Percentiles rank a stretch among this genome's conserved stretches.
Evolutionary conservation across 306 rosid genomes (phyloP).

Genomic region (Chamaecrista fasciculata): DNA sequence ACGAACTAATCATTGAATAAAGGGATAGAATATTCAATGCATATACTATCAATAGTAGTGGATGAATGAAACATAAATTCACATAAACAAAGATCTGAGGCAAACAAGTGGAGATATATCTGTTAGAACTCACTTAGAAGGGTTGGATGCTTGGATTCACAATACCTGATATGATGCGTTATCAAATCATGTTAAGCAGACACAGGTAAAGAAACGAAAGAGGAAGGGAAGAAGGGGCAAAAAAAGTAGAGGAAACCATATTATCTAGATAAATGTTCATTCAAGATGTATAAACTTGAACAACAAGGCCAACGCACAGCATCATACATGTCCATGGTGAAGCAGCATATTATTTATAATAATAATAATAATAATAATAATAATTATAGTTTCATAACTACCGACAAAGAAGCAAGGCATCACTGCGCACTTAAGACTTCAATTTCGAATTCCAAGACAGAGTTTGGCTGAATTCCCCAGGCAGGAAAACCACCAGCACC

Average conservation of each 20-base stretch:
- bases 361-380: too few species aligned
- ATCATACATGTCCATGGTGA: conserved; percentile 28
- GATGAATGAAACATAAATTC: too few species aligned
- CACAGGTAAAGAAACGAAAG: not conserved
- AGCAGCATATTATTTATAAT: conserved; percentile 15
- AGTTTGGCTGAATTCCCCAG: conserved; percentile 90
- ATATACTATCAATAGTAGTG: too few species aligned
- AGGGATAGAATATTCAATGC: too few species aligned
- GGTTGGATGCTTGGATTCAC: too few species aligned
- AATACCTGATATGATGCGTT: too few species aligned
- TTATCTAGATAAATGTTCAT: not conserved
- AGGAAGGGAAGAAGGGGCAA: not conserved
- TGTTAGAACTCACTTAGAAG: too few species aligned
- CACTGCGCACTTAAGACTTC: conserved; percentile 65
- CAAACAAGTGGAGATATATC: too few species aligned
- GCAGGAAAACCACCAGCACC: conserved; percentile 85
- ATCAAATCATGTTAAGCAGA: not conserved
- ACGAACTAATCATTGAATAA: too few species aligned
- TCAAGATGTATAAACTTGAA: conserved; percentile 8
- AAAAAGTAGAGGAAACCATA: not conserved
- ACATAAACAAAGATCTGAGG: not conserved
- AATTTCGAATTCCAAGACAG: conserved; percentile 77
- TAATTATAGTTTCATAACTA: not conserved
- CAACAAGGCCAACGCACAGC: conserved; percentile 20
- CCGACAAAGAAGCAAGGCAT: not conserved